phyloP scores from a whole-genome alignment of 805 yeast species.

The Yarrowia yakushimensis region DNA sequence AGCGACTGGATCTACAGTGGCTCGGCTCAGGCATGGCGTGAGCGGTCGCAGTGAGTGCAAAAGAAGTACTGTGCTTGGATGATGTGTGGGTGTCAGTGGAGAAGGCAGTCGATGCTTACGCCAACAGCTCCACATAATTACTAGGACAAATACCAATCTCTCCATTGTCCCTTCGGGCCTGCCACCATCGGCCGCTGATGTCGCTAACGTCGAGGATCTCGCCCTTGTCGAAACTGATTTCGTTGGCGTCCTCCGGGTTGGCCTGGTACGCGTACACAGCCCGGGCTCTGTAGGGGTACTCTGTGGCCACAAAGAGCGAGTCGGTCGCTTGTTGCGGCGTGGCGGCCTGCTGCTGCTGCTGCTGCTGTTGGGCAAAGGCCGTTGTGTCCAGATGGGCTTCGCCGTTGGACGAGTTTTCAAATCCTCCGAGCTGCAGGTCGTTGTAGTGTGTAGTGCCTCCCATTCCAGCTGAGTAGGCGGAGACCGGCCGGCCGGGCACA shows the following conservation, averaged over 20 bases:
- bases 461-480: slow-evolving; percentile 37
- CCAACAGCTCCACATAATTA: slow-evolving; percentile 71
- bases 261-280: slow-evolving; percentile 87
- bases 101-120: background rate
- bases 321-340: slow-evolving; percentile 17
- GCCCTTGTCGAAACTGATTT: slow-evolving; percentile 83
- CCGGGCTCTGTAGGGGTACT: slow-evolving; percentile 78
- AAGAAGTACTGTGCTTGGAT: background rate
- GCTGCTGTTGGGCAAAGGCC: background rate
- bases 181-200: slow-evolving; percentile 98
- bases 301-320: slow-evolving; percentile 36
- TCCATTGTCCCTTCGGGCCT: slow-evolving; percentile 83
- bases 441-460: slow-evolving; percentile 4
- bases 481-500: slow-evolving; percentile 29
- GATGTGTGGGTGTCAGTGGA: background rate
- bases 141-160: slow-evolving; percentile 96
- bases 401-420: slow-evolving; percentile 37
- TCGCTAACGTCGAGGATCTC: slow-evolving; percentile 90
- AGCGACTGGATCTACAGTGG: background rate
- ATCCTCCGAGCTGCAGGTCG: slow-evolving; percentile 35
- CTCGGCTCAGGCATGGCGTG: background rate
- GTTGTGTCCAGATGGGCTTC: background rate
- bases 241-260: slow-evolving; percentile 88
- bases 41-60: slow-evolving; percentile 1
- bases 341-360: background rate